phyloP scores from a whole-genome alignment of 768 basidiomycete genomes.

The Collybia sp. region DNA sequence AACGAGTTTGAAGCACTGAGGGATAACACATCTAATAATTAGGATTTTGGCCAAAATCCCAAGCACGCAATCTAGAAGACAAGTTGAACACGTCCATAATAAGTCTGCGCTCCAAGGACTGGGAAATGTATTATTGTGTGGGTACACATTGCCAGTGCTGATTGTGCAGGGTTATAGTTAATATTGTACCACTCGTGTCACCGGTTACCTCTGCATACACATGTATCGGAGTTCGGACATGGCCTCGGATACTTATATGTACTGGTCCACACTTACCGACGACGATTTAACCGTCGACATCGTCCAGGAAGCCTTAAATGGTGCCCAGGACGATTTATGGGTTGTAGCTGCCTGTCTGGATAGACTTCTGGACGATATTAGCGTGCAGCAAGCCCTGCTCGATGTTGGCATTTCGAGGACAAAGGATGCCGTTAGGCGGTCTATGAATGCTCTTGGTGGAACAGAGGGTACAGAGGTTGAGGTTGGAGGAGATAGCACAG shows the following conservation, averaged over 20 bases:
- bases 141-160: too few relatives aligned
- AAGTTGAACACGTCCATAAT: too few relatives aligned
- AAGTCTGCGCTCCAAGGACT: too few relatives aligned
- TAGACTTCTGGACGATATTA: conserved; percentile 53
- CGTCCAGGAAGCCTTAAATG: conserved; percentile 42
- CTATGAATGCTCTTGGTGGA: conserved; percentile 28
- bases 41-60: too few relatives aligned
- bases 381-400: conserved; percentile 53
- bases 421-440: conserved; percentile 38
- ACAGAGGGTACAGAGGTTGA: conserved; percentile 2
- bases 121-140: too few relatives aligned
- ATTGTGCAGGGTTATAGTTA: too few relatives aligned
- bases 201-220: too few relatives aligned
- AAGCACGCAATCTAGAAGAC: too few relatives aligned
- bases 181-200: too few relatives aligned
- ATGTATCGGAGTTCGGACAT: conserved; percentile 23
- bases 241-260: conserved; percentile 33
- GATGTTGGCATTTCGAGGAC: conserved; percentile 63
- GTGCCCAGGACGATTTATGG: conserved; percentile 69
- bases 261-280: conserved; percentile 57
- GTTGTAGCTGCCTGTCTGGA: conserved; percentile 71
- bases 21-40: too few relatives aligned
- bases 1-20: too few relatives aligned
- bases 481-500: not conserved
- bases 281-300: conserved; percentile 48